Base-by-base conservation (phyloP, 805 yeast species). In the Candida pseudofarinosa region DNA sequence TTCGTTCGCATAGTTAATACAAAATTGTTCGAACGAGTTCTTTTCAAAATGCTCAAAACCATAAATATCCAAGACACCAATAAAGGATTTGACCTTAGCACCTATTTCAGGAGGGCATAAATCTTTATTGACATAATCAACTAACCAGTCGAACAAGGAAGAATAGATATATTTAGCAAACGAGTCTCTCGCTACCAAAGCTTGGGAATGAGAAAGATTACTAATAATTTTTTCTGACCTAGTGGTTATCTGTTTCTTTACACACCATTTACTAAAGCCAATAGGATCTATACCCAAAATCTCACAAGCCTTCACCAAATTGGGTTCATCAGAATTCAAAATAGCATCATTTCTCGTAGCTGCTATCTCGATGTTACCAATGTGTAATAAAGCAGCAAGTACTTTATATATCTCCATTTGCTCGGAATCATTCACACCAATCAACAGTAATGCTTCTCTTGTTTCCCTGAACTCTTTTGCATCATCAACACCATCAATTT, bases 1-100 rank as follows among this genome's bases (percentile, higher is more conserved):
- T 70, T 91, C 99, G 66, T 90, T 90, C 36, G 97, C 97, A 63
- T 90, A 90, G 63, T 90, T 90, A 67, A 90, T 90, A 71, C 99
- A 91, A 66, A 91, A 91, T 65, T 91, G 99, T 67, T 91, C 99
- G 58, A 91, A 91, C 6, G 97, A 89, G 67, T 91, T 91, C 56
- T 79, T 82, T 52, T 88, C 90, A 62, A 91, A 91, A 66, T 91
- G 97, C 66, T 91, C 99, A 63, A 91, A 91, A 18, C 99, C 99
- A 59, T 91, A 91, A 54, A 91, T 91, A 83, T 91, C 99, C 55
- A 91, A 76, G 23, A 91, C 98, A 63, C 99, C 99, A 56, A 91
- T 91, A 55, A 91, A 93, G 1, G 88, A 77, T 37, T 75, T 67
- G 42, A 83, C 75, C 31, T 80, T 66, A 18, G 71, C 68, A 33